Evolutionary conservation across 177 flowering plant genomes (phyloP).

Genomic region (Tripterygium wilfordii): DNA sequence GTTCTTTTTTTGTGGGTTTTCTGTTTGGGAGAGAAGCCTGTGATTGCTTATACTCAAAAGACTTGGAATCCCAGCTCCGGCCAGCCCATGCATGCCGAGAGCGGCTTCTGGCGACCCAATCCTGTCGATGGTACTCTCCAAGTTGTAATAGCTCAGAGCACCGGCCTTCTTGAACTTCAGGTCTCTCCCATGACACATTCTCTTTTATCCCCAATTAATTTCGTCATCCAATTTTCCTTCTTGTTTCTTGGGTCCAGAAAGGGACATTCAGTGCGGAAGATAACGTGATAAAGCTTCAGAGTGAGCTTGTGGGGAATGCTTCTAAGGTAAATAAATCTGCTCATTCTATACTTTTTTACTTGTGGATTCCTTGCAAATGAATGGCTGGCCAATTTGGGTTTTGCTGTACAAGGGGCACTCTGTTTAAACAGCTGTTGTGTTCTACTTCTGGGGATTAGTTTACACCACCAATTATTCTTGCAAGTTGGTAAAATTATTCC

Average conservation of each 20-base stretch:
- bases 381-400: too few species aligned
- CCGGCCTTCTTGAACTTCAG: constrained; percentile 78
- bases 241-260: constrained; percentile 44
- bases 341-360: too few species aligned
- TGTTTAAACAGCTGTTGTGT: too few species aligned
- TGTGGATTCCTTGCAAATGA: background rate
- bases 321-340: constrained; percentile 76
- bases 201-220: too few species aligned
- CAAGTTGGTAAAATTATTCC: too few species aligned
- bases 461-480: too few species aligned
- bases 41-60: constrained; percentile 56
- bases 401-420: too few species aligned
- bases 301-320: constrained; percentile 72
- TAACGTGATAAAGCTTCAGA: constrained; percentile 48
- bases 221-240: too few species aligned
- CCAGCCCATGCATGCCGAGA: constrained; percentile 81
- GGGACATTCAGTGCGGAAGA: constrained; percentile 48
- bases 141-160: constrained; percentile 77
- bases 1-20: background rate
- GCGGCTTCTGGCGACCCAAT: constrained; percentile 72
- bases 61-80: constrained; percentile 69
- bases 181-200: constrained; percentile 20
- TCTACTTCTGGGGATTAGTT: too few species aligned
- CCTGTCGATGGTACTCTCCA: constrained; percentile 56
- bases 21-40: constrained; percentile 38